These are phyloP conservation scores for Thielaviopsis euricoi DNA, from an alignment of 2,329 filamentous ascomycete species.

Conservation along the genomic window DNA sequence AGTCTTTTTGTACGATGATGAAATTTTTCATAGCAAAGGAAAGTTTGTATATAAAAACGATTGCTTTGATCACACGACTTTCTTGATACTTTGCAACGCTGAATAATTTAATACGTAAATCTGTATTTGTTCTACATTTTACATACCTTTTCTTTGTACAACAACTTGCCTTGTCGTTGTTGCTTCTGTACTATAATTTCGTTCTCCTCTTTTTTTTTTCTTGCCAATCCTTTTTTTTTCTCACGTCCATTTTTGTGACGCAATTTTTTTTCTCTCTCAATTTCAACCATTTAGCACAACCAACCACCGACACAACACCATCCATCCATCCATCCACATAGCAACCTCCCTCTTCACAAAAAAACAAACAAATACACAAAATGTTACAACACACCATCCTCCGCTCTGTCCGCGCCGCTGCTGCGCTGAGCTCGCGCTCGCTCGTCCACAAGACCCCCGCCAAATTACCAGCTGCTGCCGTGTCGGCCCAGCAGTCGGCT, in stretches of 20 bases:
- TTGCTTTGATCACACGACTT: too few relatives aligned
- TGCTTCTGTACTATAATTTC: background rate
- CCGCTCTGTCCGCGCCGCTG: constrained; percentile 6
- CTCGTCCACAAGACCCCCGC: constrained; percentile 4
- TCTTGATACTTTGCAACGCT: too few relatives aligned
- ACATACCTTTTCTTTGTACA: background rate
- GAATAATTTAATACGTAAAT: too few relatives aligned
- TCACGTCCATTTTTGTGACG: background rate
- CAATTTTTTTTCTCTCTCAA: background rate
- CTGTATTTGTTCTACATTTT: too few relatives aligned
- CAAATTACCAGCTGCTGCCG: background rate
- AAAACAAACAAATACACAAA: background rate
- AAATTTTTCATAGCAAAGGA: too few relatives aligned
- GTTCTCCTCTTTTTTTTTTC: background rate
- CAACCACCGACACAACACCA: background rate
- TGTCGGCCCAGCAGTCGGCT: background rate
- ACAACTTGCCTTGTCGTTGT: background rate
- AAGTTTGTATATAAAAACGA: too few relatives aligned
- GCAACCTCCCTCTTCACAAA: background rate
- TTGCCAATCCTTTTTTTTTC: background rate
- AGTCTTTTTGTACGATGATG: background rate
- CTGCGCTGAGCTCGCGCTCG: constrained; percentile 2
- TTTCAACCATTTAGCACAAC: background rate
- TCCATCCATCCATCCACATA: background rate
- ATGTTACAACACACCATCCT: constrained; percentile 10